Base-by-base conservation (phyloP, 2,329 filamentous ascomycete genomes). In the Cladosporium sp. region DNA sequence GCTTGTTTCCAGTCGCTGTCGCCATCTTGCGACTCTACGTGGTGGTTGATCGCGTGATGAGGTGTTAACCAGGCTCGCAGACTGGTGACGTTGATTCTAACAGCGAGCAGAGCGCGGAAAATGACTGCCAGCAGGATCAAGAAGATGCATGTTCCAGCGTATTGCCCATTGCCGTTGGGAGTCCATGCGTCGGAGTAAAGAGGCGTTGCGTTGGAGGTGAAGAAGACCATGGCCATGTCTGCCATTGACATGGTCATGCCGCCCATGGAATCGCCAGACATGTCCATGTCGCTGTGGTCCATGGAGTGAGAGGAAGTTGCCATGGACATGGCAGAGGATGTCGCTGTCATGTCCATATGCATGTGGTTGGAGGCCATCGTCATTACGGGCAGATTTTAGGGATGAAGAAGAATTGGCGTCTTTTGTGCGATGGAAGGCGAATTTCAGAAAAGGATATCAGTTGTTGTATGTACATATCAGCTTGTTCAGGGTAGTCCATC, bases 131-230 rank as follows among this genome's bases (percentile, higher is more conserved):
- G 81, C 38, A 84, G 58, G 64, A 95, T 83, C 50, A 96, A 78
- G 71, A 96, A 95, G 68, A 95, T 86, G 73, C 91, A 93, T 20
- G 89, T 93, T 45, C 82, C 91, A 2, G 87, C 88, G 69, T 95
- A 96, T 55, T 79, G 72, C 57, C 84, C 87, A 4, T 76, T 71
- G 39, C 71, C 83, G 27, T 63, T 69, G 8, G 91, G 91, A 1
- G 85, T 85, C 88, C 89, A 96, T 50, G 73, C 65, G 27, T 70
- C 65, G 12, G 86, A 83, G 71, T 77, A 88, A 33, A 88, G 75
- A 4, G 83, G 74, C 1, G 84, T 86, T 29, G 62, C 65, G 18
- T 78, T 78, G 41, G 72, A 69, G 55, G 77, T 79, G 64, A 83
- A 83, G 76, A 92, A 92, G 49, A 69, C 66, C 76, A 78, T 79